These are phyloP conservation scores for Cadophora gregata DNA, from an alignment of 2,329 filamentous ascomycete species.

Conservation along the genomic window DNA sequence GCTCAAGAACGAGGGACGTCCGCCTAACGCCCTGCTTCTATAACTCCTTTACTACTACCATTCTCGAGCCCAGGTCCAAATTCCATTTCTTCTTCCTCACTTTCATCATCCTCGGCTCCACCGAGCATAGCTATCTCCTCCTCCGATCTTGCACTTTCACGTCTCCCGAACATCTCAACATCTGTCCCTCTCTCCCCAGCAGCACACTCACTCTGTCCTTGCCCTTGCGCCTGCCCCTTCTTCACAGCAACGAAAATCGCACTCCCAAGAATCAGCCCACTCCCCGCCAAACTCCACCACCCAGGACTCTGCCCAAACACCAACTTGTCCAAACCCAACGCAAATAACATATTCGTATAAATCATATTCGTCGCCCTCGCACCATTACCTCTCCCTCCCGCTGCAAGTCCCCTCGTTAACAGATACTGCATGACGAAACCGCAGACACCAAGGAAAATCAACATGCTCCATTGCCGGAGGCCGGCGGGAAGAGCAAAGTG, in stretches of 20 bases:
- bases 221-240: constrained; percentile 23
- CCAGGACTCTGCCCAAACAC: constrained; percentile 66
- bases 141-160: constrained; percentile 17
- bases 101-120: constrained; percentile 19
- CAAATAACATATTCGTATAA: constrained; percentile 74
- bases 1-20: neutral
- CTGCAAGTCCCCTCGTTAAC: constrained; percentile 73
- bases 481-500: constrained; percentile 51
- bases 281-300: constrained; percentile 63
- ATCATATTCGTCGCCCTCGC: constrained; percentile 68
- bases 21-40: neutral
- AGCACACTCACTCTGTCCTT: neutral
- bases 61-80: neutral
- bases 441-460: constrained; percentile 71
- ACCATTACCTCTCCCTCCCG: constrained; percentile 29
- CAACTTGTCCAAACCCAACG: constrained; percentile 66
- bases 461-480: constrained; percentile 61
- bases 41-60: neutral
- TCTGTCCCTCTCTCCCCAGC: constrained; percentile 21
- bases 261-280: constrained; percentile 66
- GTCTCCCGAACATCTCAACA: constrained; percentile 16
- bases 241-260: constrained; percentile 66
- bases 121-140: constrained; percentile 33
- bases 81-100: neutral
- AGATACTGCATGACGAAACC: constrained; percentile 88